Evolutionary conservation across 345 rosid species (phyloP).

Genomic region (Populus tremula): DNA sequence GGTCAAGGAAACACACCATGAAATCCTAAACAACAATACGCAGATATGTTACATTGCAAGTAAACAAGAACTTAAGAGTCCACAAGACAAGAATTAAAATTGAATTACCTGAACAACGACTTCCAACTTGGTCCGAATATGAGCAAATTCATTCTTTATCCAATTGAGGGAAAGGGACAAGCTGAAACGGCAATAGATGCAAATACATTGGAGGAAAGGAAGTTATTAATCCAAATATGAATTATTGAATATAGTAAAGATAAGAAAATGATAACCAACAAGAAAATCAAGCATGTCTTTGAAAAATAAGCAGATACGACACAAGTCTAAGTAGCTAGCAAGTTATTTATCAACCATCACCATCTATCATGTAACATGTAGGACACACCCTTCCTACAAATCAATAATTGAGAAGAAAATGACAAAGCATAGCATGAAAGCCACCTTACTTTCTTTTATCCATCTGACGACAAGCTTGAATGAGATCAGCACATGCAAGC

Average conservation of each 20-base stretch:
- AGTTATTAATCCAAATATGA: neutral
- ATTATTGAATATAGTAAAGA: neutral
- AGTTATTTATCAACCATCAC: neutral
- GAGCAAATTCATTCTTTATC: constrained; percentile 34
- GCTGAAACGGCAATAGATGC: constrained; percentile 20
- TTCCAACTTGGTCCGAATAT: constrained; percentile 34
- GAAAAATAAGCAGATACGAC: neutral
- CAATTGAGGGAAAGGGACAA: constrained; percentile 29
- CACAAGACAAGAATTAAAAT: neutral
- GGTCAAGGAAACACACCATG: neutral
- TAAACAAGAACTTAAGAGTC: neutral
- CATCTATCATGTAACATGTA: neutral
- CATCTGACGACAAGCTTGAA: constrained; percentile 37
- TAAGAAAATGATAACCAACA: neutral
- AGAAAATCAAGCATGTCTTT: neutral
- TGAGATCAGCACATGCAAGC: constrained; percentile 36
- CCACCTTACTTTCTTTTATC: constrained; percentile 27
- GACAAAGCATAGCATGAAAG: constrained; percentile 11
- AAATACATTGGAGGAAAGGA: neutral
- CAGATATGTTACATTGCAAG: neutral
- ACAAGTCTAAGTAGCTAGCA: neutral
- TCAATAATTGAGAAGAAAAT: neutral
- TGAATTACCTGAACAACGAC: constrained; percentile 32
- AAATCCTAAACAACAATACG: neutral
- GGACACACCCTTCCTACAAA: neutral